Evolutionary conservation across 2,329 filamentous ascomycete species (phyloP).

Genomic region (Aureobasidium subglaciale): DNA sequence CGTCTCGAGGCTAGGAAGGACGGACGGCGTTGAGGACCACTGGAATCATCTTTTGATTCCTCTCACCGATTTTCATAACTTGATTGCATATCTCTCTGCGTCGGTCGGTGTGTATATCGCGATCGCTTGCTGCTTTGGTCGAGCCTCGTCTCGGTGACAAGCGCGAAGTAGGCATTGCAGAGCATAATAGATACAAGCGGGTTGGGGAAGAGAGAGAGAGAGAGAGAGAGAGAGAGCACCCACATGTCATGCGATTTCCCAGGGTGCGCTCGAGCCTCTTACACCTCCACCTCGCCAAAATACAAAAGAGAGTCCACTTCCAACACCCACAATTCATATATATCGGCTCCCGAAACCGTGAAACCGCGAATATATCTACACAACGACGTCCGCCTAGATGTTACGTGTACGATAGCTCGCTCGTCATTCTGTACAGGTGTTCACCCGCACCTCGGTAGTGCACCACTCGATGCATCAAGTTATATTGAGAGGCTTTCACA

Average conservation of each 20-base stretch:
- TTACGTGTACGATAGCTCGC: background rate
- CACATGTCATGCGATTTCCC: slow-evolving; percentile 7
- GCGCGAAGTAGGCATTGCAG: background rate
- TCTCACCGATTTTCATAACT: background rate
- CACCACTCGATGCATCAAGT: background rate
- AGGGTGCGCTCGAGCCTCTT: slow-evolving; percentile 9
- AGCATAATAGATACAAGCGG: slow-evolving; percentile 3
- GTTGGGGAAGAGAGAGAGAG: slow-evolving; percentile 8
- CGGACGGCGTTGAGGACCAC: slow-evolving; percentile 4
- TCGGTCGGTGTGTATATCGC: background rate
- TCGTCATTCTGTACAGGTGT: slow-evolving; percentile 2
- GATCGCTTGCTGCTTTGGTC: background rate
- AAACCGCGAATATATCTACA: slow-evolving; percentile 2
- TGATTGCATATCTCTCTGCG: background rate
- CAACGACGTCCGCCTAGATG: background rate
- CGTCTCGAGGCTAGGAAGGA: background rate
- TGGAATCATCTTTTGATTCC: background rate
- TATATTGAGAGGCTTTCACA: slow-evolving; percentile 13
- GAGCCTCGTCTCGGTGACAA: slow-evolving; percentile 2
- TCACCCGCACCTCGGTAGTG: slow-evolving; percentile 1
- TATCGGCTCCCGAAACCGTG: slow-evolving; percentile 3
- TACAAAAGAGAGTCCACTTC: background rate
- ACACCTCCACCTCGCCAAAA: slow-evolving; percentile 1
- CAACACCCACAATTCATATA: background rate
- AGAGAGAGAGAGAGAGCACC: too few species aligned